Evolutionary conservation across 2,329 filamentous ascomycete genomes (phyloP).

Genomic region (Bimuria novae-zelandiae): DNA sequence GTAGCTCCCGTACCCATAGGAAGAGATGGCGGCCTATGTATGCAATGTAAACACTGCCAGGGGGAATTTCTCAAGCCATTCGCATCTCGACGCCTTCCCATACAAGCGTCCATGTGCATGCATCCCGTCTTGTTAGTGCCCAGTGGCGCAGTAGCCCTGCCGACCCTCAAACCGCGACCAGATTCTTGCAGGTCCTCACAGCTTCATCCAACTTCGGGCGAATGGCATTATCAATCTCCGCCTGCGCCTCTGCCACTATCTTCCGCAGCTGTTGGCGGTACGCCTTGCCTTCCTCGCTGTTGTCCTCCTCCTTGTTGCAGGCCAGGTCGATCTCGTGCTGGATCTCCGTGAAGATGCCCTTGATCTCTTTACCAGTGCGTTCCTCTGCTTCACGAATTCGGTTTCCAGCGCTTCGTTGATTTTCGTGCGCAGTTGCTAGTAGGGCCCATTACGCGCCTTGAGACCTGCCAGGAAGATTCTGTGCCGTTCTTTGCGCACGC

Average conservation of each 20-base stretch:
- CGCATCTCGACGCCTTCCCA: too few relatives aligned
- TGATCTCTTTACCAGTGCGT: neutral
- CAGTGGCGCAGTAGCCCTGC: too few relatives aligned
- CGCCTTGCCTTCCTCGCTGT: neutral
- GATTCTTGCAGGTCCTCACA: too few relatives aligned
- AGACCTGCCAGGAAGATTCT: neutral
- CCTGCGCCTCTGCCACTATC: neutral
- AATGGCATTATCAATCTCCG: neutral
- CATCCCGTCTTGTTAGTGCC: too few relatives aligned
- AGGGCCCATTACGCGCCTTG: neutral
- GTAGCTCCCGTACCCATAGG: too few relatives aligned
- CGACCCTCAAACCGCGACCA: too few relatives aligned
- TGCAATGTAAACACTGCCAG: too few relatives aligned
- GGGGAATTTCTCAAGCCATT: too few relatives aligned
- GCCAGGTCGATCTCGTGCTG: neutral
- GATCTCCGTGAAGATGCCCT: neutral
- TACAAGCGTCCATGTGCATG: too few relatives aligned
- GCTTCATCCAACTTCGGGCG: neutral
- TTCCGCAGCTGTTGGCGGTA: neutral
- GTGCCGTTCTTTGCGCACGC: neutral
- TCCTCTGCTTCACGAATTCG: neutral
- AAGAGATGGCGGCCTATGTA: too few relatives aligned
- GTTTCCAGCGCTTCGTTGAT: neutral
- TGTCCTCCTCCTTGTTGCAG: neutral
- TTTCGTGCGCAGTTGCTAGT: neutral